A percentile compares a stretch with the other conserved stretches of the same genome.
Conservation (phyloP, 352 stramenopile species). For the Chloridella minuta region DNA sequence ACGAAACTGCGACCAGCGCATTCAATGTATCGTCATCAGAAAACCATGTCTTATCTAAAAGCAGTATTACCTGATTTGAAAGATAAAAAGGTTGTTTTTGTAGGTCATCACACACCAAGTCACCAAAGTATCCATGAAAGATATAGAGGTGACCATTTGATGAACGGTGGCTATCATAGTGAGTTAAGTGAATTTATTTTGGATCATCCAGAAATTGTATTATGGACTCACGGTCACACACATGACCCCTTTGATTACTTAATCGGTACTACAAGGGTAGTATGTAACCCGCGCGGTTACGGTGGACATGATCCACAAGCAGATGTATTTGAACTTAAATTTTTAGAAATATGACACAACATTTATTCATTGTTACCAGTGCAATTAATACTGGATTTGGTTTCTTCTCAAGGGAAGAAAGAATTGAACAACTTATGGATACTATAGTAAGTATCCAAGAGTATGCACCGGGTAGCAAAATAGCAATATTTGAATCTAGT, state of each 20-base stretch:
- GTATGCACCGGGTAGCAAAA: too few species aligned
- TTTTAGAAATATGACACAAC: too few species aligned
- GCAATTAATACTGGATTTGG: too few species aligned
- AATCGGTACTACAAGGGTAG: not conserved
- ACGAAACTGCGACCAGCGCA: not conserved
- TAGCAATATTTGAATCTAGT: too few species aligned
- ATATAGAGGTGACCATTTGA: not conserved
- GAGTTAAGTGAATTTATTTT: constrained; percentile 2
- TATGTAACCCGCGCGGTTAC: not conserved
- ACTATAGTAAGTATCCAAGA: too few species aligned
- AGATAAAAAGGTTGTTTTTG: not conserved
- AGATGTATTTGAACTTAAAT: too few species aligned
- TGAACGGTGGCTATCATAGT: not conserved
- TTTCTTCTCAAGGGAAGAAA: too few species aligned
- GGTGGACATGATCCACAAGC: too few species aligned
- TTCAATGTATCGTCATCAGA: not conserved
- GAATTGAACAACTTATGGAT: too few species aligned
- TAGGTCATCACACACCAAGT: not conserved
- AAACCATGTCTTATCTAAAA: constrained; percentile 3
- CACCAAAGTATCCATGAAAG: not conserved
- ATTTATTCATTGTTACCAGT: too few species aligned
- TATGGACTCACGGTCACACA: not conserved
- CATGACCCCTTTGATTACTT: not conserved
- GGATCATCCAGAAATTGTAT: not conserved
- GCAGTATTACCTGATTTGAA: not conserved